Conservation (phyloP, 2,329 filamentous ascomycete species). For the Diplodia scrobiculata region DNA sequence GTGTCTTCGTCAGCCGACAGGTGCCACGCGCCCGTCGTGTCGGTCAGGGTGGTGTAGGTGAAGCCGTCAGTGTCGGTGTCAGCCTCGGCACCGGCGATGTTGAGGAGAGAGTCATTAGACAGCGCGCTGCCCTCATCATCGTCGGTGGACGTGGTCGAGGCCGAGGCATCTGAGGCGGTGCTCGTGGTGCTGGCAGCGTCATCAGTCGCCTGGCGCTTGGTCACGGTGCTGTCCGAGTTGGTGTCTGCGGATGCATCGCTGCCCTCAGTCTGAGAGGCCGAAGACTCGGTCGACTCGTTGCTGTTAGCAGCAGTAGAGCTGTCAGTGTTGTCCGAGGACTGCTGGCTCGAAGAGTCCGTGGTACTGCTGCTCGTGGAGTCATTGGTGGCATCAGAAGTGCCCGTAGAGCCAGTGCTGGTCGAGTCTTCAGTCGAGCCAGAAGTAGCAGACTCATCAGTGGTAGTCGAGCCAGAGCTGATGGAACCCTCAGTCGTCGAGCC, state of each 20-base stretch:
- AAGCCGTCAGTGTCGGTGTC: slow-evolving; percentile 4
- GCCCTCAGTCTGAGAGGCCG: background rate
- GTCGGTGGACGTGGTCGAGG: too few species aligned
- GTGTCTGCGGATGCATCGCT: too few species aligned
- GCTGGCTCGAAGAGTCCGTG: too few species aligned
- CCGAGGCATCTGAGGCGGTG: background rate
- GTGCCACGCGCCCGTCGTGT: slow-evolving; percentile 17
- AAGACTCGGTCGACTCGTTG: background rate
- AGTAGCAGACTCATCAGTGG: background rate
- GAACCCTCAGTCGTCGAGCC: background rate
- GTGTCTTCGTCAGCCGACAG: background rate
- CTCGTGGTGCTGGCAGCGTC: background rate
- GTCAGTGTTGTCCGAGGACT: background rate
- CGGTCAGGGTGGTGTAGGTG: slow-evolving; percentile 7
- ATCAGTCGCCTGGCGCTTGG: background rate
- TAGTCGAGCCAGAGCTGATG: background rate
- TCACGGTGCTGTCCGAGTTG: background rate
- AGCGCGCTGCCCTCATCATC: background rate
- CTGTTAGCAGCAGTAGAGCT: background rate
- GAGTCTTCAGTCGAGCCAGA: background rate
- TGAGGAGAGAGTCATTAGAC: background rate
- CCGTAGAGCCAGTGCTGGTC: background rate
- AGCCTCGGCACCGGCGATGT: background rate
- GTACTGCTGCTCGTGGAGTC: too few species aligned
- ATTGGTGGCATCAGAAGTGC: background rate